A percentile compares a stretch with the other conserved stretches of the same genome.
phyloP scores from a whole-genome alignment of 2,329 filamentous ascomycete species.

The Fusarium humuli region DNA sequence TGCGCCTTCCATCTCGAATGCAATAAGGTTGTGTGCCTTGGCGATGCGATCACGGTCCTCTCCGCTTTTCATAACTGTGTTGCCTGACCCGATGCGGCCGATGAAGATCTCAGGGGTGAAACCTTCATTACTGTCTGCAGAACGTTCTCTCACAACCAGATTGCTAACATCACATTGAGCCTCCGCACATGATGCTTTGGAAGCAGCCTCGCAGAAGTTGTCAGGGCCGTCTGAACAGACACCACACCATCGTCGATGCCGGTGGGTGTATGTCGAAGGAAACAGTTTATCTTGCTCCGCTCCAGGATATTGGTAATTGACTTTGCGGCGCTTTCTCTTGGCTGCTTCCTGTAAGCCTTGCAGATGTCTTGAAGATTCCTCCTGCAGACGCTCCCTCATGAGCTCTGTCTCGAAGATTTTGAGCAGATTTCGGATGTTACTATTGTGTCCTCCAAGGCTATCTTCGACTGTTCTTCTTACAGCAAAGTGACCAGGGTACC shows the following conservation, averaged over 20 bases:
- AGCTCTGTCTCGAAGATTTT: neutral
- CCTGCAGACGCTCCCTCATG: neutral
- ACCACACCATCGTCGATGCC: neutral
- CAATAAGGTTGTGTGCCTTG: constrained; percentile 25
- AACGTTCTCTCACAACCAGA: neutral
- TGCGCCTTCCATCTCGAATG: constrained; percentile 51
- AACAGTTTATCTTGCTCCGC: neutral
- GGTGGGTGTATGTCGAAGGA: neutral
- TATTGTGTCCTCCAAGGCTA: neutral
- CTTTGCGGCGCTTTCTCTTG: neutral
- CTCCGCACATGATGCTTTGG: neutral
- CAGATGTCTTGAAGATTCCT: neutral
- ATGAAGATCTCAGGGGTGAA: neutral
- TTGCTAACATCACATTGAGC: neutral
- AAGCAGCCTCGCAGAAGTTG: neutral
- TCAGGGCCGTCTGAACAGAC: neutral
- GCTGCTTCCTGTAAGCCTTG: neutral
- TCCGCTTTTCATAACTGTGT: constrained; percentile 54
- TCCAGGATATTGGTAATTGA: constrained; percentile 1
- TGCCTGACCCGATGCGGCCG: constrained; percentile 50
- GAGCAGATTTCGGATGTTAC: neutral
- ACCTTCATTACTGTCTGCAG: fast-evolving
- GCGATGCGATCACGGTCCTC: constrained; percentile 50
- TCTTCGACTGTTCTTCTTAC: neutral
- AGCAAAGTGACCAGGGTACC: neutral